A percentile compares a stretch with the other conserved stretches of the same genome.
phyloP scores from a whole-genome alignment of 257 asterid species.

The Fraxinus anomala region DNA sequence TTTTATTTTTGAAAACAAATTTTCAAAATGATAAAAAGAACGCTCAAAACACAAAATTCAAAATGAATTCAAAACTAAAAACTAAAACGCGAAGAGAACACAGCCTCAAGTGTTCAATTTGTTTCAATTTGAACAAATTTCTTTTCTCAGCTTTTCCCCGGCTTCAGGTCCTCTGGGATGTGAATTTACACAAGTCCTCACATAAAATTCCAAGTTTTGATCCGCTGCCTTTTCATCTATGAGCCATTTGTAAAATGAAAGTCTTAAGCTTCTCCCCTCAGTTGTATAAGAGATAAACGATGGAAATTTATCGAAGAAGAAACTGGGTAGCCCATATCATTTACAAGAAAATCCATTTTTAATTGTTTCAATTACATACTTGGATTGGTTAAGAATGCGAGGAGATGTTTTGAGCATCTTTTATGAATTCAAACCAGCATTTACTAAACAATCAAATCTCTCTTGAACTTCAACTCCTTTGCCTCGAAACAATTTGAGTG shows the following conservation, averaged over 20 bases:
- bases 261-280: slow-evolving; percentile 23
- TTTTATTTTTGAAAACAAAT: too few relatives aligned
- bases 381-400: slow-evolving; percentile 60
- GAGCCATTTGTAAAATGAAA: slow-evolving; percentile 70
- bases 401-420: slow-evolving; percentile 52
- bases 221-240: slow-evolving; percentile 42
- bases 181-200: slow-evolving; percentile 45
- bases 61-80: too few relatives aligned
- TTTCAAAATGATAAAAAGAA: too few relatives aligned
- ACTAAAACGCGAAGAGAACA: too few relatives aligned
- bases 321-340: slow-evolving; percentile 41
- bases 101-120: neutral
- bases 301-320: too few relatives aligned
- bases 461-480: slow-evolving; percentile 65
- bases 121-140: slow-evolving; percentile 27
- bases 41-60: too few relatives aligned
- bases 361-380: slow-evolving; percentile 35
- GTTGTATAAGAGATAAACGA: slow-evolving; percentile 32
- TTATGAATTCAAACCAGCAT: slow-evolving; percentile 52
- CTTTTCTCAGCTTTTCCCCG: slow-evolving; percentile 55
- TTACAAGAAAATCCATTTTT: slow-evolving; percentile 27
- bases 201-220: slow-evolving; percentile 32
- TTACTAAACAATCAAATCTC: slow-evolving; percentile 61
- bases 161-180: slow-evolving; percentile 58
- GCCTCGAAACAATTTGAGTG: slow-evolving; percentile 51